A percentile compares a stretch with the other conserved stretches of the same genome.
Conservation (phyloP, 495 filamentous ascomycete genomes). For the Staphylotrichum longicolle region DNA sequence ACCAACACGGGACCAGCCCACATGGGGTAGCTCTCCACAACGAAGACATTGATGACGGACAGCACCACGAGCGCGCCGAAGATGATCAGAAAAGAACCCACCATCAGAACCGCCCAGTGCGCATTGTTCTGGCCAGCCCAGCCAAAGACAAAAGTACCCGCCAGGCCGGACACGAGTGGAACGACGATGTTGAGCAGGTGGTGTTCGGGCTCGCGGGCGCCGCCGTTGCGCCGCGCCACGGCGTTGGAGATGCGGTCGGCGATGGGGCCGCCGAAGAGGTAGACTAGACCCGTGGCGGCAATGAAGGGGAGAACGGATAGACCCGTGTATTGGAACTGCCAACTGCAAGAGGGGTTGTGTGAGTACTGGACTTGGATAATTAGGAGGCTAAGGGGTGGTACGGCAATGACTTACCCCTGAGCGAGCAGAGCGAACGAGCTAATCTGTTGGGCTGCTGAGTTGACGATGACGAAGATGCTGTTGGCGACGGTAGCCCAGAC, state of each 20-base stretch:
- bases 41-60: constrained; percentile 29
- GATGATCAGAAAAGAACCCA: constrained; percentile 22
- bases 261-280: constrained; percentile 25
- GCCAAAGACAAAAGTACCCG: constrained; percentile 29
- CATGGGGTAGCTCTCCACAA: constrained; percentile 33
- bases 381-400: background rate
- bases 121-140: constrained; percentile 24
- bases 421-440: constrained; percentile 26
- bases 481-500: constrained; percentile 31
- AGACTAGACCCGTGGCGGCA: constrained; percentile 25
- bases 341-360: constrained; percentile 1
- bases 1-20: constrained; percentile 34
- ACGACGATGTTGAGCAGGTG: constrained; percentile 27
- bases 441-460: constrained; percentile 25
- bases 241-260: constrained; percentile 29
- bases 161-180: constrained; percentile 24
- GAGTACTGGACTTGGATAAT: no score
- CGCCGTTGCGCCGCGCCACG: constrained; percentile 23
- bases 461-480: constrained; percentile 27
- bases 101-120: constrained; percentile 25
- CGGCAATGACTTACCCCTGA: constrained; percentile 11
- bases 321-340: constrained; percentile 28
- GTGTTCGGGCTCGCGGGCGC: constrained; percentile 28
- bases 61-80: constrained; percentile 25
- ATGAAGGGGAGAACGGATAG: constrained; percentile 27